A percentile compares a stretch with the other conserved stretches of the same genome.
Conservation (phyloP, 2,329 filamentous ascomycete species). For the Ophiostoma ips region DNA sequence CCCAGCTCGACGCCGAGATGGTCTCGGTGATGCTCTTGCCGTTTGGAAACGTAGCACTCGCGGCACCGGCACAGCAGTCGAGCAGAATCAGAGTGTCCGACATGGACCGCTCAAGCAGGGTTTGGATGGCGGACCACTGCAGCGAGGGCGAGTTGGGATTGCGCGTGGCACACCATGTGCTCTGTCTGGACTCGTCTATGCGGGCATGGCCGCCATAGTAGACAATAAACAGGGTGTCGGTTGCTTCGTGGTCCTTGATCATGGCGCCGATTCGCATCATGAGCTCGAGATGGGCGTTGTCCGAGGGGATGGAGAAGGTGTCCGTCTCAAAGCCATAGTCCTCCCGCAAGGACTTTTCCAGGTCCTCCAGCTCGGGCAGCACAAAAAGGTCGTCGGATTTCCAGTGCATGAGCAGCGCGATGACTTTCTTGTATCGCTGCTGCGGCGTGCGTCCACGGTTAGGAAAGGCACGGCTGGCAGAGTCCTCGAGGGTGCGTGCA, state of each 20-base stretch:
- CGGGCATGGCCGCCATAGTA: slow-evolving; percentile 48
- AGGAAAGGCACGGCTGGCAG: slow-evolving; percentile 40
- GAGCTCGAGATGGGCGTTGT: slow-evolving; percentile 43
- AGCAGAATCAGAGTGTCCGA: slow-evolving; percentile 45
- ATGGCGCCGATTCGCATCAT: slow-evolving; percentile 43
- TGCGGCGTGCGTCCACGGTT: slow-evolving; percentile 35
- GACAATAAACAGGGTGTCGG: slow-evolving; percentile 41
- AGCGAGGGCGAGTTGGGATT: slow-evolving; percentile 39
- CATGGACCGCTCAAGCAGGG: slow-evolving; percentile 39
- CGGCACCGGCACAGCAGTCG: slow-evolving; percentile 46
- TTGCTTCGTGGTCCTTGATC: slow-evolving; percentile 39
- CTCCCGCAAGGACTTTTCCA: slow-evolving; percentile 39
- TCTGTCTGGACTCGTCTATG: slow-evolving; percentile 45
- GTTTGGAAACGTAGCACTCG: slow-evolving; percentile 43
- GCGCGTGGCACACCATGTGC: slow-evolving; percentile 46
- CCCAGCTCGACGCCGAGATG: slow-evolving; percentile 48
- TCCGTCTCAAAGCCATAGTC: slow-evolving; percentile 44
- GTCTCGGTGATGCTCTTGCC: slow-evolving; percentile 47
- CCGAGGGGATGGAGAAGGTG: slow-evolving; percentile 42
- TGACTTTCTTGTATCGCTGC: slow-evolving; percentile 42
- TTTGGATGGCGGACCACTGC: slow-evolving; percentile 49
- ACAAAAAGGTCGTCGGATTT: slow-evolving; percentile 44
- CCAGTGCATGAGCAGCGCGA: slow-evolving; percentile 43
- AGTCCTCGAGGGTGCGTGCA: slow-evolving; percentile 41
- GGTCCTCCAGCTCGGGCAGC: slow-evolving; percentile 41